Base-by-base conservation (phyloP, 208 protist species). In the Acanthamoeba healyi region DNA sequence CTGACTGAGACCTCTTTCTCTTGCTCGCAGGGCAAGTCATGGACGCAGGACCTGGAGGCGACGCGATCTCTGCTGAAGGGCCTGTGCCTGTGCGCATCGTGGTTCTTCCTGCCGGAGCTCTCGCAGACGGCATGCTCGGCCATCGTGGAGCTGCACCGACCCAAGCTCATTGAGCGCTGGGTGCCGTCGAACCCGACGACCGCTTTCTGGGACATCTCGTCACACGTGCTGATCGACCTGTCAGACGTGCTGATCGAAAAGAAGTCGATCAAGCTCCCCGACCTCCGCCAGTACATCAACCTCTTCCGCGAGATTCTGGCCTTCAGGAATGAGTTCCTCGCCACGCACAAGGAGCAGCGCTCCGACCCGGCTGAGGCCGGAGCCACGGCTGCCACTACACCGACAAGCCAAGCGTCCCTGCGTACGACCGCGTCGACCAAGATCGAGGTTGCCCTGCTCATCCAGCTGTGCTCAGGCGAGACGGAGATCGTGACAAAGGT, bases 141-240 rank as follows among this genome's bases (percentile, higher is more conserved):
- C 0, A 14, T 96, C 36, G n/a, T 95, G 40, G 95, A 94, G n/a
- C 94, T 96, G n/a, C 95, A 96, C 74, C 94, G 82, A 38, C 87
- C 95, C 22, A 32, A 65, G 22, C 56, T 94, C n/a, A 96, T 96
- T 42, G 94, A 65, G 36, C 63, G 51, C 72, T 95, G 94, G 94
- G 87, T 29, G 32, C 82, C 82, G 0, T 70, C 54, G 34, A 77
- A 94, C 44, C 51, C 82, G 61, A 84, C 95, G 6, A 56, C 89
- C 61, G 94, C 72, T 22, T 96, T 96, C 32, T 96, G 95, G 94
- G 95, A 96, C 34, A 94, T 96, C 61, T 87, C 65, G n/a, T 95
- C 89, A 1, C 58, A 56, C 38, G 94, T 96, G 5, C 93, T 87
- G 34, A 58, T 89, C 40, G 94, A 89, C n/a, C 26, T 96, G 0